Conservation (phyloP, 2,329 filamentous ascomycete genomes). For the Drechslera avenae region DNA sequence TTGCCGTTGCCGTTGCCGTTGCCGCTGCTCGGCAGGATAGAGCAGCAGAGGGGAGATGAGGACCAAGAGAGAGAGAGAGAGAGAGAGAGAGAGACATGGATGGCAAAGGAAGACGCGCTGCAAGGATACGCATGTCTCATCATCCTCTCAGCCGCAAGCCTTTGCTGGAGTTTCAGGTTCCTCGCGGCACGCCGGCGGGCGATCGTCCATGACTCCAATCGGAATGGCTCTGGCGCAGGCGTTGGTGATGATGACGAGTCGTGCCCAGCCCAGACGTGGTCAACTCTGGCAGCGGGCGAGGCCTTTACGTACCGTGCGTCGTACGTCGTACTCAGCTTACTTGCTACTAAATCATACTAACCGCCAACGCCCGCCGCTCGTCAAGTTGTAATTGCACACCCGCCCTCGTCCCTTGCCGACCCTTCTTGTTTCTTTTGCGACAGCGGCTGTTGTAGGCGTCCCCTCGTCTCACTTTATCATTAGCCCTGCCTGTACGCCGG, state of each 20-base stretch:
- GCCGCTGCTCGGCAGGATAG: too few species aligned
- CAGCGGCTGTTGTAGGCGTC: not conserved
- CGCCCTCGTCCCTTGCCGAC: not conserved
- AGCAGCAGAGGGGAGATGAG: too few species aligned
- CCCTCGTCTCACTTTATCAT: constrained; percentile 20
- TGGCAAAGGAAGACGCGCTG: too few species aligned
- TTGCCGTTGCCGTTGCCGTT: too few species aligned
- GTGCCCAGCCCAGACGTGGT: not conserved
- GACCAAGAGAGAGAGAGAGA: too few species aligned
- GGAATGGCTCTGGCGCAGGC: constrained; percentile 3
- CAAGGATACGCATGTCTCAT: not conserved
- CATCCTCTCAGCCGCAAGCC: too few species aligned
- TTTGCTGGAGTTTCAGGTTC: constrained; percentile 1
- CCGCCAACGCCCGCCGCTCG: not conserved
- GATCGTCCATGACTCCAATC: constrained; percentile 9
- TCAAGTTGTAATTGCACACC: not conserved
- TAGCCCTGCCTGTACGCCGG: constrained; percentile 19
- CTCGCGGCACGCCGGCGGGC: not conserved
- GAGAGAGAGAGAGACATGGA: too few species aligned
- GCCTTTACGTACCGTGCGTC: constrained; percentile 5
- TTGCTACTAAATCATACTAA: not conserved
- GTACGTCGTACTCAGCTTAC: constrained; percentile 3
- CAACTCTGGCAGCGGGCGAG: not conserved
- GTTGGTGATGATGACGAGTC: constrained; percentile 14
- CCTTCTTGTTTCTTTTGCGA: constrained; percentile 4